Evolutionary conservation across 164 flowering plant species (phyloP).

Genomic region (Echeveria elegans): DNA sequence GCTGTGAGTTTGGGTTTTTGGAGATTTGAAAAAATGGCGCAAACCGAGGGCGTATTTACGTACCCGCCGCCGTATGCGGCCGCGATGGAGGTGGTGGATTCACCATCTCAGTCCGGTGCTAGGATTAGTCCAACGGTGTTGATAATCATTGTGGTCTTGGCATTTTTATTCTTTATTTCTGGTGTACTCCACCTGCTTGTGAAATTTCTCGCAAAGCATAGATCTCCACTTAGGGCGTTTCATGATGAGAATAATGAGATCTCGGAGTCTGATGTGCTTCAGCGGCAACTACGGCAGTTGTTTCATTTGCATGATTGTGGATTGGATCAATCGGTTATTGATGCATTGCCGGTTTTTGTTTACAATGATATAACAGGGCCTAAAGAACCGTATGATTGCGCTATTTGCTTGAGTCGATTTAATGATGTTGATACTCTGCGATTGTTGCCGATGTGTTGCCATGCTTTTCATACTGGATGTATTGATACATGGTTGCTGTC

Average conservation of each 20-base stretch:
- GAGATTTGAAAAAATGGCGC: background rate
- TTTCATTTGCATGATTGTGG: slow-evolving; percentile 65
- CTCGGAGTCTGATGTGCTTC: slow-evolving; percentile 44
- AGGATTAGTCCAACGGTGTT: slow-evolving; percentile 58
- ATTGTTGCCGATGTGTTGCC: slow-evolving; percentile 58
- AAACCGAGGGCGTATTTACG: background rate
- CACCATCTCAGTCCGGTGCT: slow-evolving; percentile 30
- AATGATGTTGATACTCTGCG: slow-evolving; percentile 45
- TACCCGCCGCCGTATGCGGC: slow-evolving; percentile 11
- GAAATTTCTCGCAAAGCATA: slow-evolving; percentile 47
- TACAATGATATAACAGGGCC: slow-evolving; percentile 53
- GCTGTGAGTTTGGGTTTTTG: background rate
- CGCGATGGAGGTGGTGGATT: background rate
- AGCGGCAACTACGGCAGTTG: slow-evolving; percentile 61
- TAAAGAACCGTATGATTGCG: slow-evolving; percentile 62
- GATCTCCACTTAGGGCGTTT: slow-evolving; percentile 26
- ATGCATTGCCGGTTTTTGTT: slow-evolving; percentile 56
- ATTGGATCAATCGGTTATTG: slow-evolving; percentile 58
- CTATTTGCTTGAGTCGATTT: slow-evolving; percentile 58
- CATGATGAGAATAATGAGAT: slow-evolving; percentile 19
- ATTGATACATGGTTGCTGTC: slow-evolving; percentile 71
- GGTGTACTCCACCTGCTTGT: slow-evolving; percentile 62
- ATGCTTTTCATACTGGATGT: slow-evolving; percentile 60
- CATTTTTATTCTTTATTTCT: slow-evolving; percentile 57
- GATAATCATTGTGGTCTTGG: slow-evolving; percentile 51